Evolutionary conservation across 1,284 basidiomycete species (phyloP), one percentile per base, ranked within the genome.

Genomic region (Fomitopsis palustris): DNA sequence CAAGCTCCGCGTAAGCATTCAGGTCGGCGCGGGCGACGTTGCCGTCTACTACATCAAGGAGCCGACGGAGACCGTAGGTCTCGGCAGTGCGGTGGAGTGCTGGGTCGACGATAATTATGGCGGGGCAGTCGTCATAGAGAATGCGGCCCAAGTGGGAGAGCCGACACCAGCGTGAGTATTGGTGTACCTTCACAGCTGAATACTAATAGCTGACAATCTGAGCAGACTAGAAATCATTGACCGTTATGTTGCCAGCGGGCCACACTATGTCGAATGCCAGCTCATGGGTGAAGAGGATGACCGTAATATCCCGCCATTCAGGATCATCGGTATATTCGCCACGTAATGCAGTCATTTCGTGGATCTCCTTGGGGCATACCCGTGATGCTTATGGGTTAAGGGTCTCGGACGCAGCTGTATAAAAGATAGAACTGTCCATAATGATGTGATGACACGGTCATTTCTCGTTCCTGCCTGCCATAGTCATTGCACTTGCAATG

Each of bases 181-280:
- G 6, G 10, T 37, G 3, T 47, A 61, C 58, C 64, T 38, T 61
- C 55, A 37, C 62, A 60, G 29, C 56, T 35, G 19, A 59, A 16
- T 41, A 23, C 42, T 42, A 33, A 1, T 23, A 29, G 53, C 35
- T 25, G 47, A 29, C 37, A 17, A 62, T 52, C 42, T 43, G 21
- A 58, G 14, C 65, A 92, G 91, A 57, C 74, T 94, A 62, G 79
- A 81, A 61, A 78, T 92, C 51, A 96, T 96, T 64, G 94, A 96
- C 74, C 84, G 83, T 58, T 81, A 75, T 60, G 94, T 96, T 25
- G 69, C 82, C 17, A 76, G 83, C 29, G 94, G 94, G 5, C 85
- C 87, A 53, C 95, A 96, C 72, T 96, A 81, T 69, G 89, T 95
- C 58, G 93, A 96, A 70, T 96, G 93, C 69, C 73, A 85, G 69